These are phyloP conservation scores for Monosporozyma servazzii DNA, from an alignment of 805 yeast genomes.

Conservation along the genomic window DNA sequence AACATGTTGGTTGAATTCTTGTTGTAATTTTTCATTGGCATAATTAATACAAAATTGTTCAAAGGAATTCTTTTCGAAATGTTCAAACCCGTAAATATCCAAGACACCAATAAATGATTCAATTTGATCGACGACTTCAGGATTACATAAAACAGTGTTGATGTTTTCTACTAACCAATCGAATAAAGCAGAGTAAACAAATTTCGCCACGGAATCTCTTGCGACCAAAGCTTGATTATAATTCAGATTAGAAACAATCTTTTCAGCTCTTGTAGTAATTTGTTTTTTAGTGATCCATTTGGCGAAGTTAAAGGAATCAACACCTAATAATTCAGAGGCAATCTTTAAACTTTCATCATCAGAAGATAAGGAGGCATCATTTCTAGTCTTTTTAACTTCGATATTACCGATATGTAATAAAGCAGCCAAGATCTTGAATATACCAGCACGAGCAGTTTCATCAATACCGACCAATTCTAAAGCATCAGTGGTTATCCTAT, in stretches of 20 bases:
- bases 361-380: constrained; percentile 67
- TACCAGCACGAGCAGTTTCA: constrained; percentile 46
- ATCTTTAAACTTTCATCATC: constrained; percentile 80
- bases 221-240: constrained; percentile 82
- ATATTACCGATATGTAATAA: constrained; percentile 89
- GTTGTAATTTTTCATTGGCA: constrained; percentile 94
- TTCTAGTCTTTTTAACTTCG: constrained; percentile 73
- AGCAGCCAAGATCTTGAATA: constrained; percentile 78
- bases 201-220: constrained; percentile 94
- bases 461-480: constrained; percentile 69
- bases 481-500: constrained; percentile 65
- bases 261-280: constrained; percentile 85
- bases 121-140: constrained; percentile 49
- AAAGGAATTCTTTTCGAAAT: constrained; percentile 85
- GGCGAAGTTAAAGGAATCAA: constrained; percentile 63
- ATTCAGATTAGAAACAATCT: constrained; percentile 73
- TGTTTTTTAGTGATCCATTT: constrained; percentile 93
- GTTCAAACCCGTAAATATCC: constrained; percentile 97
- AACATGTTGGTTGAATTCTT: constrained; percentile 94
- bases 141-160: constrained; percentile 73
- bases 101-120: constrained; percentile 85
- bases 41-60: constrained; percentile 97
- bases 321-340: constrained; percentile 77
- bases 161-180: constrained; percentile 90
- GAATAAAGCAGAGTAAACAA: constrained; percentile 81